Percentiles rank a stretch among this genome's conserved stretches.
Conservation (phyloP, 2,329 filamentous ascomycete genomes). For the Raffaelea ambrosiae region DNA sequence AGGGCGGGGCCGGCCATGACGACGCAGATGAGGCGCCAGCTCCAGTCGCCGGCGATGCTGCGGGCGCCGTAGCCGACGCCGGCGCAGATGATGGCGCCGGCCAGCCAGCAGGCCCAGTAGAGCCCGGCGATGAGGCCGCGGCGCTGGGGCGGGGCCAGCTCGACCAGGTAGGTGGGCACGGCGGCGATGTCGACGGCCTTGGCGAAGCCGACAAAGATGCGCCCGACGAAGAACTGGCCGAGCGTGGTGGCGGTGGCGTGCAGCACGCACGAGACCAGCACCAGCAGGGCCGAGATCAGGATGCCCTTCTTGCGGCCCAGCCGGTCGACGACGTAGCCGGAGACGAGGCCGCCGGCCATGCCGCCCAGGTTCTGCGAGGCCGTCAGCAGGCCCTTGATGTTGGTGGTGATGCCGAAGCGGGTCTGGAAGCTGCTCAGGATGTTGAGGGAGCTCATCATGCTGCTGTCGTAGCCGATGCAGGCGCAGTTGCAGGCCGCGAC, state of each 20-base stretch:
- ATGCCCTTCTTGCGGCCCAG: slow-evolving; percentile 18
- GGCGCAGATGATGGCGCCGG: slow-evolving; percentile 37
- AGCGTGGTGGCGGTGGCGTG: slow-evolving; percentile 15
- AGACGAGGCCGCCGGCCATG: slow-evolving; percentile 16
- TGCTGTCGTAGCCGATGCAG: slow-evolving; percentile 3
- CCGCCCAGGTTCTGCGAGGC: slow-evolving; percentile 14
- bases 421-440: slow-evolving; percentile 2
- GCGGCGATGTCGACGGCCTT: slow-evolving; percentile 20
- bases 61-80: slow-evolving; percentile 33
- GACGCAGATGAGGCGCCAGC: slow-evolving; percentile 29
- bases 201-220: slow-evolving; percentile 17
- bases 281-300: slow-evolving; percentile 13
- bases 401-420: slow-evolving; percentile 1
- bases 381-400: slow-evolving; percentile 4
- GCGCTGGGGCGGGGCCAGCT: slow-evolving; percentile 19
- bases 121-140: slow-evolving; percentile 39
- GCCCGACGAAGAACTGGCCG: slow-evolving; percentile 15
- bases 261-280: slow-evolving; percentile 8
- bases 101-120: slow-evolving; percentile 40
- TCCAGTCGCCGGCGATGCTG: slow-evolving; percentile 25
- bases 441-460: slow-evolving; percentile 7
- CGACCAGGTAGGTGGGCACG: slow-evolving; percentile 18
- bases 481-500: slow-evolving; percentile 6
- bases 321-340: slow-evolving; percentile 13
- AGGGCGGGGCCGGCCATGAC: slow-evolving; percentile 24